Conservation (phyloP, 2,329 filamentous ascomycete genomes). For the Lomentospora prolificans region DNA sequence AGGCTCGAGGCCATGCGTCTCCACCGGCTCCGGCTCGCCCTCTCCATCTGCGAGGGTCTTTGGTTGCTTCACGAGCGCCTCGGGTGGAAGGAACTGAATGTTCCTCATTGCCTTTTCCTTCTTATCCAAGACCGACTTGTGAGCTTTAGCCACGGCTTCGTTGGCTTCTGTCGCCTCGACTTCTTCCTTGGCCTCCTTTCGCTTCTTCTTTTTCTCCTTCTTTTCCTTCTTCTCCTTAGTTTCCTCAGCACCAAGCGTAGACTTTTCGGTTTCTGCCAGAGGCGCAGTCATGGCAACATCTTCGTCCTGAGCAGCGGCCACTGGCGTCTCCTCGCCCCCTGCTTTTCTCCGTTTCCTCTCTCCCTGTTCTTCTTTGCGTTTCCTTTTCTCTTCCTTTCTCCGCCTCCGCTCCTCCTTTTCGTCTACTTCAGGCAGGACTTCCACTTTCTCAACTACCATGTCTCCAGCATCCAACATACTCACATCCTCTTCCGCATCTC, state of each 20-base stretch:
- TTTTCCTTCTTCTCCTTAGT: slow-evolving; percentile 13
- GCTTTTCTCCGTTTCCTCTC: background rate
- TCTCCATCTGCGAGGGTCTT: slow-evolving; percentile 3
- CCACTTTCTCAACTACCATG: slow-evolving; percentile 15
- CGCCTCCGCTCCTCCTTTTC: slow-evolving; percentile 12
- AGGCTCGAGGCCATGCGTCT: slow-evolving; percentile 65
- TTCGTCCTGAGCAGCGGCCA: background rate
- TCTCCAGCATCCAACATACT: background rate
- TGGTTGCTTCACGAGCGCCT: slow-evolving; percentile 20
- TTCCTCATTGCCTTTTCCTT: slow-evolving; percentile 42
- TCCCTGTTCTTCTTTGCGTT: slow-evolving; percentile 11
- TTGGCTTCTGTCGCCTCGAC: slow-evolving; percentile 18
- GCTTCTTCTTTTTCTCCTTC: slow-evolving; percentile 23
- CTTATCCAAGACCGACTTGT: slow-evolving; percentile 42
- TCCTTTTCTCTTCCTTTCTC: slow-evolving; percentile 11
- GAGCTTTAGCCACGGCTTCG: slow-evolving; percentile 26
- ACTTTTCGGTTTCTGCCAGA: too few species aligned
- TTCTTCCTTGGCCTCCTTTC: slow-evolving; percentile 13
- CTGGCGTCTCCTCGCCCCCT: background rate
- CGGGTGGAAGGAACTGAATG: slow-evolving; percentile 24
- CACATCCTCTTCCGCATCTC: slow-evolving; percentile 10
- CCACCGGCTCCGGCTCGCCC: slow-evolving; percentile 21
- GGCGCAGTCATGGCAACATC: slow-evolving; percentile 2
- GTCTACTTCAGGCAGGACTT: slow-evolving; percentile 11
- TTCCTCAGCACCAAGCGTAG: background rate